Percentiles rank a stretch among this genome's conserved stretches.
Conservation (phyloP, 306 rosid species). For the Castanea sativa region DNA sequence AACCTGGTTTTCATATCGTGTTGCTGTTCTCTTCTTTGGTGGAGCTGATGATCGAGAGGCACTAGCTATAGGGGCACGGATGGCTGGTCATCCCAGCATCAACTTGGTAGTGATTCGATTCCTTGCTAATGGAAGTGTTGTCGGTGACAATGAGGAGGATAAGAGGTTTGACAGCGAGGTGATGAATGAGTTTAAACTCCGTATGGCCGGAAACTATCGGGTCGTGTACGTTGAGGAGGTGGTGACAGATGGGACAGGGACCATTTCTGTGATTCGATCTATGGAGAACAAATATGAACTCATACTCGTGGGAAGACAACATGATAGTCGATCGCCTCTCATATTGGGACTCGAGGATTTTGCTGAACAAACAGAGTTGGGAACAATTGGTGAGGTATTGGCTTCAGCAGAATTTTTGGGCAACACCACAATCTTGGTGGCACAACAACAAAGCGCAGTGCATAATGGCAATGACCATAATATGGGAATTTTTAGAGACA, state of each 20-base stretch:
- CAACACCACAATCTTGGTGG: constrained; percentile 25
- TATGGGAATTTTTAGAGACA: neutral
- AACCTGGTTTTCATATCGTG: constrained; percentile 6
- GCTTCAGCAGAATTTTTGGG: constrained; percentile 25
- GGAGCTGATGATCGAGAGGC: constrained; percentile 44
- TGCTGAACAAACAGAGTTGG: constrained; percentile 21
- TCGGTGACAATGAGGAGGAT: neutral
- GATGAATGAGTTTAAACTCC: constrained; percentile 12
- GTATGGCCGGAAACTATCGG: constrained; percentile 7
- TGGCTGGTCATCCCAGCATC: constrained; percentile 28
- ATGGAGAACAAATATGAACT: constrained; percentile 27
- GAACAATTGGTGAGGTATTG: constrained; percentile 30
- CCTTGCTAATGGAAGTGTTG: neutral
- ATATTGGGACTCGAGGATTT: constrained; percentile 22
- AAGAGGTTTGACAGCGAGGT: constrained; percentile 19
- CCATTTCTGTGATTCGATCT: constrained; percentile 24
- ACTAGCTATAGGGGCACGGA: constrained; percentile 28
- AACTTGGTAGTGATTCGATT: constrained; percentile 27
- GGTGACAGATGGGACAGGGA: constrained; percentile 28
- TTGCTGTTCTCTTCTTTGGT: constrained; percentile 36
- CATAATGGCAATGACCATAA: neutral
- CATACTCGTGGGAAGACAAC: constrained; percentile 33
- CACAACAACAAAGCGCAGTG: constrained; percentile 27
- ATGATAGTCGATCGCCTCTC: neutral
- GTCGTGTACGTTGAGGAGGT: constrained; percentile 32